Evolutionary conservation across 2,329 filamentous ascomycete species (phyloP), one percentile per base, ranked within the genome.

Genomic region (Shiraia sp.): DNA sequence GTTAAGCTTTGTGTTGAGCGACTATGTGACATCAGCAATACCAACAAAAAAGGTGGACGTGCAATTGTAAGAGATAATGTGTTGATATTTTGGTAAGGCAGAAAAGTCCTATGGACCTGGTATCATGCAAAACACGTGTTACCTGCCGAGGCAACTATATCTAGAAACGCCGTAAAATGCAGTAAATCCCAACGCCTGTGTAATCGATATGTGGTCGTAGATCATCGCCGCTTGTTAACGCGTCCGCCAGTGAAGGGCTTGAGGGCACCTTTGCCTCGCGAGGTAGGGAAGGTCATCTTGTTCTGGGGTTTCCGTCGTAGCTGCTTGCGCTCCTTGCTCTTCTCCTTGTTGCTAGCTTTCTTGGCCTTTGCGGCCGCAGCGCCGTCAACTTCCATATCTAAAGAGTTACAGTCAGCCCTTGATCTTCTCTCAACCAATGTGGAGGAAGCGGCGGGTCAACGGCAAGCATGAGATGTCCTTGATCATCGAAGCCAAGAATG

Each of bases 301-400:
- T 72, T 73, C 30, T 57, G 53, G 5, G 70, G 61, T 56, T 70
- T 72, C 27, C 63, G 60, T 17, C 64, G 62, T 36, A 56, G 57
- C 51, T 67, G 64, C 56, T 69, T 71, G 51, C 63, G 60, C 25
- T 65, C 49, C 42, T 56, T 55, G 44, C 50, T 64, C 56, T 63
- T 63, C 57, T 61, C 59, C 47, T 69, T 68, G 40, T 61, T 68
- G 43, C 59, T 57, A 38, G 58, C 59, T 28, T 51, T 57, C 37
- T 57, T 44, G 5, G 48, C 15, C 12, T 50, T 39, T 24, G 48
- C 35, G 32, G 48, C 13, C 23, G 45, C 29, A 31, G 57, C 49
- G 35, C 54, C 61, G 49, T 71, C 70, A 42, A 70, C 55, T 33
- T 74, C 71, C 67, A 72, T 71, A 38, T 67, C 69, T 69, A 56